Conservation (phyloP, 768 basidiomycete genomes). For the Lactarius quietus region DNA sequence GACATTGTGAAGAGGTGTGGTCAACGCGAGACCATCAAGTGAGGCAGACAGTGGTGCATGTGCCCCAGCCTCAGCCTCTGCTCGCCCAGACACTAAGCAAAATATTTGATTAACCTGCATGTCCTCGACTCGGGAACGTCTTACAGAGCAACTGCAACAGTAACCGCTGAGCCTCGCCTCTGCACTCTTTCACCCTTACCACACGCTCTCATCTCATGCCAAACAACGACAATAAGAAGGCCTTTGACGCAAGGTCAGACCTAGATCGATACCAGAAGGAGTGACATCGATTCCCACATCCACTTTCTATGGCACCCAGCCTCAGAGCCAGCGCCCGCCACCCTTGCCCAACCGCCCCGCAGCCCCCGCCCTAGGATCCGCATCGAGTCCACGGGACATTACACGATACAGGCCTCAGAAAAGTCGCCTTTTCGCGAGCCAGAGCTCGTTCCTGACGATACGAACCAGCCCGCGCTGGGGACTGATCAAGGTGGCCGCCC, state of each 20-base stretch:
- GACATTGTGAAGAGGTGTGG: no score
- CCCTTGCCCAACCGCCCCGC: constrained; percentile 36
- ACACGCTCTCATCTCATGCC: constrained; percentile 6
- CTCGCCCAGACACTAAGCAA: no score
- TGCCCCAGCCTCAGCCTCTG: neutral
- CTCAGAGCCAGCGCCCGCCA: constrained; percentile 31
- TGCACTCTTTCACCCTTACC: neutral
- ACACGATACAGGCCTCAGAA: constrained; percentile 27
- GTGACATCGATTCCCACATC: constrained; percentile 31
- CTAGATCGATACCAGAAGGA: neutral
- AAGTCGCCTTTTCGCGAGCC: constrained; percentile 32
- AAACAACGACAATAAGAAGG: constrained; percentile 7
- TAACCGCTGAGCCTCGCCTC: neutral
- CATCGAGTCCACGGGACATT: constrained; percentile 38
- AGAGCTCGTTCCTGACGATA: constrained; percentile 30
- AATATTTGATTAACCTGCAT: neutral
- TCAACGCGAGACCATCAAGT: no score
- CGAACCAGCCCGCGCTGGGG: constrained; percentile 9
- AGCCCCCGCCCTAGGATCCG: constrained; percentile 34
- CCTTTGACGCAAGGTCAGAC: constrained; percentile 6
- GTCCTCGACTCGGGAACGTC: neutral
- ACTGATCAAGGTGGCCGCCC: constrained; percentile 15
- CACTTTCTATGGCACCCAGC: constrained; percentile 13
- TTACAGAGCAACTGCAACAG: neutral
- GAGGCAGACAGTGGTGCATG: neutral